Conservation (phyloP, 768 basidiomycete genomes). For the Tulasnella sp. region DNA sequence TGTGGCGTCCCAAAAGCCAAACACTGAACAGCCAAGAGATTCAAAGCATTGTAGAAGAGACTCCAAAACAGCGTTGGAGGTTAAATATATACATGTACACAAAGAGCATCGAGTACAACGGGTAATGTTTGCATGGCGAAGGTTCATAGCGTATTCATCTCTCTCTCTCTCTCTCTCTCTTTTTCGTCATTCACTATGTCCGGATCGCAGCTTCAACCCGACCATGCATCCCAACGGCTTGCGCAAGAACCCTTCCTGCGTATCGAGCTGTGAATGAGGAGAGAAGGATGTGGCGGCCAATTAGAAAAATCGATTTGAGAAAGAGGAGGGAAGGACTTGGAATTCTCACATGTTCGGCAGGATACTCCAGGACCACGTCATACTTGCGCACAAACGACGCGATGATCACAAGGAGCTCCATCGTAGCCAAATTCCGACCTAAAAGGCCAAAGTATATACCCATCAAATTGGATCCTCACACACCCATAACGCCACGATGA, state of each 20-base stretch:
- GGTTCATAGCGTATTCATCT: too few relatives aligned
- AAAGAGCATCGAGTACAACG: too few relatives aligned
- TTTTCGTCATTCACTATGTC: not conserved
- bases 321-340: constrained; percentile 17
- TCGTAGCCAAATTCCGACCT: constrained; percentile 50
- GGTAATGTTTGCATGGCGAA: too few relatives aligned
- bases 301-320: constrained; percentile 1
- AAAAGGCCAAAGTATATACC: not conserved
- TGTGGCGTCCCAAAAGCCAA: too few relatives aligned
- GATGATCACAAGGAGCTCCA: constrained; percentile 72
- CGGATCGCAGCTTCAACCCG: constrained; percentile 50
- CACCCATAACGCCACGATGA: not conserved
- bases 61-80: too few relatives aligned
- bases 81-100: too few relatives aligned
- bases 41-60: too few relatives aligned
- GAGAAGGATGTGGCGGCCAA: constrained; percentile 13
- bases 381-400: constrained; percentile 70
- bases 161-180: too few relatives aligned
- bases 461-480: not conserved
- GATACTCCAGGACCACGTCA: constrained; percentile 54
- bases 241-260: constrained; percentile 76
- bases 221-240: constrained; percentile 67
- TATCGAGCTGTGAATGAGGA: constrained; percentile 41
- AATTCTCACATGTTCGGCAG: constrained; percentile 41
- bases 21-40: too few relatives aligned